A percentile compares a stretch with the other conserved stretches of the same genome.
These are phyloP conservation scores for Nannochloropsis oceanica DNA, from an alignment of 108 stramenopile species.

Conservation along the genomic window DNA sequence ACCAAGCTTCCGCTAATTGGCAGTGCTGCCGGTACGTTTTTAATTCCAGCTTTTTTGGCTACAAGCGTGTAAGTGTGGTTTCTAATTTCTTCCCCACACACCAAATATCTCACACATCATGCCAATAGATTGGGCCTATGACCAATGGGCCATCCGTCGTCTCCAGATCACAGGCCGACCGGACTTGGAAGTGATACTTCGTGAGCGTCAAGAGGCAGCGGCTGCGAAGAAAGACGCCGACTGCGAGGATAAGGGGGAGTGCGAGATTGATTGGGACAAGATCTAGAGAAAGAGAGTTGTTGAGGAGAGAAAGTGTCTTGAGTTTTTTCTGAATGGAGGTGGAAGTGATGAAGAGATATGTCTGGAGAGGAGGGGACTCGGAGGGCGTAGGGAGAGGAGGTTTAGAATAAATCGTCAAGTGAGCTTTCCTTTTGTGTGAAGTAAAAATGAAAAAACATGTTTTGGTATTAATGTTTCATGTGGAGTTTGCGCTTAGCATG, in stretches of 20 bases:
- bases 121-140: background rate
- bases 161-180: background rate
- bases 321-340: too few species aligned
- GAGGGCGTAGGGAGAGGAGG: too few species aligned
- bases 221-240: background rate
- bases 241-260: background rate
- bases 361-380: too few species aligned
- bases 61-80: background rate
- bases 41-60: background rate
- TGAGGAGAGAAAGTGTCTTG: too few species aligned
- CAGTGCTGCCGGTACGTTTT: background rate
- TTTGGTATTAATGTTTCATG: too few species aligned
- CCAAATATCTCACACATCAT: background rate
- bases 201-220: background rate
- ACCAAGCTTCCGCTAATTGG: constrained; percentile 3
- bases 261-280: background rate
- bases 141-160: background rate
- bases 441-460: too few species aligned
- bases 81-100: too few species aligned
- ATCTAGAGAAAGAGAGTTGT: background rate
- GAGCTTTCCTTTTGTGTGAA: too few species aligned
- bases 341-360: too few species aligned
- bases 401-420: too few species aligned
- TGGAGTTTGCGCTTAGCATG: too few species aligned
- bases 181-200: background rate